Conservation (phyloP, 2,329 filamentous ascomycete species). For the Penicillium glabrum region DNA sequence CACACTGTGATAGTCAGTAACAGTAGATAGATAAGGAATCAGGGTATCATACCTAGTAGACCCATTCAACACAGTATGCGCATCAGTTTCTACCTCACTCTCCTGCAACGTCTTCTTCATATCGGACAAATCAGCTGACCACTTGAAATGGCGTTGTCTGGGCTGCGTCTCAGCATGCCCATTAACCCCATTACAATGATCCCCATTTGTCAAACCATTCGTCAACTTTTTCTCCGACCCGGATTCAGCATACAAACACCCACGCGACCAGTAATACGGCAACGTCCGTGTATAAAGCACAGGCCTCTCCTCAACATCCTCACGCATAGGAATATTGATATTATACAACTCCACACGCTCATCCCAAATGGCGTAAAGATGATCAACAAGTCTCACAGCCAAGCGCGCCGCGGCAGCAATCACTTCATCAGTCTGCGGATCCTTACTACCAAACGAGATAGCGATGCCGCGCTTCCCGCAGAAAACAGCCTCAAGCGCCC, state of each 20-base stretch:
- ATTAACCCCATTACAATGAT: constrained; percentile 15
- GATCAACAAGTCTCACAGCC: constrained; percentile 71
- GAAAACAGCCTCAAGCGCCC: constrained; percentile 70
- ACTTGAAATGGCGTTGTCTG: constrained; percentile 82
- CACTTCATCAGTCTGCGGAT: constrained; percentile 72
- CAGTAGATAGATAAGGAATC: background rate
- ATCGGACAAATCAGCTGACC: constrained; percentile 79
- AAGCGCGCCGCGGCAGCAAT: constrained; percentile 72
- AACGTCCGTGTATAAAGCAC: constrained; percentile 76
- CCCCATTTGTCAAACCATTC: constrained; percentile 10
- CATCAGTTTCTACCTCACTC: constrained; percentile 76
- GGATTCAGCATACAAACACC: constrained; percentile 77
- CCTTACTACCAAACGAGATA: constrained; percentile 78
- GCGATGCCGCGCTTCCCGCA: constrained; percentile 70
- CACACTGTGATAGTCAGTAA: constrained; percentile 58
- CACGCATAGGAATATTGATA: constrained; percentile 80
- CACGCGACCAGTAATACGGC: constrained; percentile 80
- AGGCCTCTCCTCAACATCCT: constrained; percentile 66
- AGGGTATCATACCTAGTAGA: constrained; percentile 66
- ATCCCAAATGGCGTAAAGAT: constrained; percentile 70
- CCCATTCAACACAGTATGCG: constrained; percentile 82
- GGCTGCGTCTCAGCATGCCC: constrained; percentile 42
- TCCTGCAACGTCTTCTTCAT: constrained; percentile 80
- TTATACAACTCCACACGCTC: constrained; percentile 74
- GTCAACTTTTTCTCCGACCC: constrained; percentile 37